A percentile compares a stretch with the other conserved stretches of the same genome.
Conservation (phyloP, 176 grass and related monocot species). For the Lolium rigidum region DNA sequence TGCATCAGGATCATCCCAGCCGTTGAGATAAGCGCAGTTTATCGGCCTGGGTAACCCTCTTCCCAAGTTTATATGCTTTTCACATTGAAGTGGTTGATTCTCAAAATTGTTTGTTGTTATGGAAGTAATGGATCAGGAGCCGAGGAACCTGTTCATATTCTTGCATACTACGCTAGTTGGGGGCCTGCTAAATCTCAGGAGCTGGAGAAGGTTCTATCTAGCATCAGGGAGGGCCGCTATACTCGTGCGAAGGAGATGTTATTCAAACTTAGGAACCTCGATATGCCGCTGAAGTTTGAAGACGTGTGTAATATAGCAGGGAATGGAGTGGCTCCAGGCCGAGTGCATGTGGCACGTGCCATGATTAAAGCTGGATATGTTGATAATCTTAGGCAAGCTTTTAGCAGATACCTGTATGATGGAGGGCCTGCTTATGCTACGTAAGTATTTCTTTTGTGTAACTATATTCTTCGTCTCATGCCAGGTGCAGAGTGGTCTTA, state of each 20-base stretch:
- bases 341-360: slow-evolving; percentile 75
- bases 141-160: slow-evolving; percentile 74
- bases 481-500: not conserved
- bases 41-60: slow-evolving; percentile 56
- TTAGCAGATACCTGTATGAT: slow-evolving; percentile 75
- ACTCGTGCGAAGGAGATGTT: slow-evolving; percentile 67
- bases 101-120: not conserved
- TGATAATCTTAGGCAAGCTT: slow-evolving; percentile 70
- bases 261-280: slow-evolving; percentile 59
- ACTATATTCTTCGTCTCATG: not conserved
- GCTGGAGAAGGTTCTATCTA: slow-evolving; percentile 54
- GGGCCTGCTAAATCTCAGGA: slow-evolving; percentile 66
- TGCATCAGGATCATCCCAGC: slow-evolving; percentile 77
- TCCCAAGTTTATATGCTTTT: not conserved
- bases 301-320: slow-evolving; percentile 69
- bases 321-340: slow-evolving; percentile 71
- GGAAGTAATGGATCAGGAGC: slow-evolving; percentile 52
- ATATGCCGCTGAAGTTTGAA: slow-evolving; percentile 69
- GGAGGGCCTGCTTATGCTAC: slow-evolving; percentile 80
- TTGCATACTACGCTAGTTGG: slow-evolving; percentile 70
- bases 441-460: slow-evolving; percentile 42
- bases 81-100: not conserved
- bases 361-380: slow-evolving; percentile 90
- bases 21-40: slow-evolving; percentile 73
- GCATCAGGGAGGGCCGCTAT: slow-evolving; percentile 75